A percentile compares a stretch with the other conserved stretches of the same genome.
Conservation (phyloP, 179 eudicot species). For the Beta lomatogona region DNA sequence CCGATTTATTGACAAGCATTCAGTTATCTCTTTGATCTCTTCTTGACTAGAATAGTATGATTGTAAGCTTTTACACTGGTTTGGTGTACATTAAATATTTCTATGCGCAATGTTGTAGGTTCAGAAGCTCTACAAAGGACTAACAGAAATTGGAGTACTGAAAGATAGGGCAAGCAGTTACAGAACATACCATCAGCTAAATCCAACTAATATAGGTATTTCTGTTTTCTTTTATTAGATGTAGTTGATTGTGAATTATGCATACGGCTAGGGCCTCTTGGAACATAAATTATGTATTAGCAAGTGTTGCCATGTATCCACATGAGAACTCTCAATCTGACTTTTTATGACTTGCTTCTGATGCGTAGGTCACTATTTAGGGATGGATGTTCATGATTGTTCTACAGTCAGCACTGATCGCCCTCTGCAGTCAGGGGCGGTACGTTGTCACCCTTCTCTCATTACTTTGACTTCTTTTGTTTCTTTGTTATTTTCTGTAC, state of each 20-base stretch:
- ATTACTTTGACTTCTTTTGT: not conserved
- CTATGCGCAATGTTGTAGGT: slow-evolving; percentile 42
- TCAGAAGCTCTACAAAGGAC: slow-evolving; percentile 68
- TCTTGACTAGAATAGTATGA: not conserved
- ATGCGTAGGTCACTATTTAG: slow-evolving; percentile 80
- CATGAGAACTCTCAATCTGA: not conserved
- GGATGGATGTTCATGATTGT: slow-evolving; percentile 98
- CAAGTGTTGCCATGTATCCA: not conserved
- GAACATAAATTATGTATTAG: not conserved
- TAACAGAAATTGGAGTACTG: slow-evolving; percentile 70
- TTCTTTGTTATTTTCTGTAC: not conserved
- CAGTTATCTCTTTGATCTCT: slow-evolving; percentile 4
- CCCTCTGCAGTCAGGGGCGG: slow-evolving; percentile 81
- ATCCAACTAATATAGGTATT: slow-evolving; percentile 89
- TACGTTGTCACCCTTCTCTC: slow-evolving; percentile 40
- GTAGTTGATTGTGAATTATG: slow-evolving; percentile 5
- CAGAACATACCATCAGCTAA: slow-evolving; percentile 66
- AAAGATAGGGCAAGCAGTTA: slow-evolving; percentile 46
- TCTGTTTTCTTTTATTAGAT: slow-evolving; percentile 2
- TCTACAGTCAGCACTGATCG: slow-evolving; percentile 67
- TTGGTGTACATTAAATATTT: not conserved
- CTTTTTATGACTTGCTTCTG: slow-evolving; percentile 12
- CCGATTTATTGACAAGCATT: not conserved
- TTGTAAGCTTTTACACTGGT: not conserved
- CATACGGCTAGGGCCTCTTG: not conserved